Conservation (phyloP, 768 basidiomycete genomes). For the Crassisporium funariophilum region DNA sequence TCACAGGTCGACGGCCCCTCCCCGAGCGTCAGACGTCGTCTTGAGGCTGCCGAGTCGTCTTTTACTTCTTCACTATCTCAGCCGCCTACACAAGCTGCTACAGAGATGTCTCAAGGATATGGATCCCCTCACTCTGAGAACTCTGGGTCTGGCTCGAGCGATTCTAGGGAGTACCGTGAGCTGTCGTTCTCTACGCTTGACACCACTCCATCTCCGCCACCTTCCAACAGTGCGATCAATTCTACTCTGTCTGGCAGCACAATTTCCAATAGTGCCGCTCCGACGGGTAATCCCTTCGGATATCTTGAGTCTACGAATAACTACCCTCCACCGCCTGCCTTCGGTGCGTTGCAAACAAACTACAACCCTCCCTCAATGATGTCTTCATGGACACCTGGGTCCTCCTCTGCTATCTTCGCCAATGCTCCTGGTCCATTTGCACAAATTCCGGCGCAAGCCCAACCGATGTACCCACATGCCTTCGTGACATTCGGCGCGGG, state of each 20-base stretch:
- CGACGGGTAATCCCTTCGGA: constrained; percentile 51
- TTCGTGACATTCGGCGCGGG: constrained; percentile 90
- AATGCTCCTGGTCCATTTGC: constrained; percentile 18
- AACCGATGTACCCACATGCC: constrained; percentile 68
- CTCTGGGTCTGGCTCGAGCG: constrained; percentile 15
- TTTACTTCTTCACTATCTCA: constrained; percentile 15
- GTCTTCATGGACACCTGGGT: constrained; percentile 35
- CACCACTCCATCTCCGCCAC: constrained; percentile 31
- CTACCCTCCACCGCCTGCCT: constrained; percentile 30
- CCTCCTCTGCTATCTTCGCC: constrained; percentile 28
- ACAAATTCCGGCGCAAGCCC: constrained; percentile 49
- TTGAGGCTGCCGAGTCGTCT: constrained; percentile 22
- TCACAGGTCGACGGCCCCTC: constrained; percentile 30
- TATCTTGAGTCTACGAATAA: constrained; percentile 49
- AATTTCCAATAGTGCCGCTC: background rate
- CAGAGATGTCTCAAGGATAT: constrained; percentile 4
- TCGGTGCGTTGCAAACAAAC: constrained; percentile 32
- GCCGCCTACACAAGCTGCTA: constrained; percentile 15
- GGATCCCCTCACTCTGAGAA: constrained; percentile 20
- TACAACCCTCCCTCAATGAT: constrained; percentile 38
- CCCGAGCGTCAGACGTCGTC: constrained; percentile 36
- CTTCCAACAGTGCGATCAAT: constrained; percentile 1
- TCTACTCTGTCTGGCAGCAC: background rate
- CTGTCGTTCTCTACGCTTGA: constrained; percentile 26
- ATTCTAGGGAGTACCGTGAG: constrained; percentile 12